phyloP scores from a whole-genome alignment of 495 filamentous ascomycete species.

The Letharia lupina region DNA sequence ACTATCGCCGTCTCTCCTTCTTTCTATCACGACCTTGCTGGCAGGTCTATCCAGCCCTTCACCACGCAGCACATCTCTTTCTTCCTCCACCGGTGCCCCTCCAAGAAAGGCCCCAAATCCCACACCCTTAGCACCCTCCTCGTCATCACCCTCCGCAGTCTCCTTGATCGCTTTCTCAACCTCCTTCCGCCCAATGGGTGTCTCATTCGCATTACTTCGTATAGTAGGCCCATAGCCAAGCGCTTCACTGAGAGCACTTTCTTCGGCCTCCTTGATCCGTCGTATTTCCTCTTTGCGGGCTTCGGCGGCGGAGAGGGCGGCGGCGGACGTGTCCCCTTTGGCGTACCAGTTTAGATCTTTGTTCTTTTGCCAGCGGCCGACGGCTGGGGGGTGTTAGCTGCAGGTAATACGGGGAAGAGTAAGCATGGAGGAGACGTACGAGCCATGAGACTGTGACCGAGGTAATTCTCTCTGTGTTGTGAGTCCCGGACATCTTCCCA shows the following conservation, averaged over 20 bases:
- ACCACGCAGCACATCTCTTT: constrained; percentile 42
- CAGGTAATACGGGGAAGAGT: background rate
- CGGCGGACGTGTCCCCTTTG: constrained; percentile 50
- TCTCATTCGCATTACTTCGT: constrained; percentile 36
- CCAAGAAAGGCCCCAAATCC: constrained; percentile 19
- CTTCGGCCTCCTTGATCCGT: constrained; percentile 81
- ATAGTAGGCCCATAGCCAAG: constrained; percentile 55
- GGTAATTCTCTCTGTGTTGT: constrained; percentile 88
- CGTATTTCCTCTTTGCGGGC: constrained; percentile 72
- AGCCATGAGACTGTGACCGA: constrained; percentile 92
- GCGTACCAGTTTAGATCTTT: constrained; percentile 85
- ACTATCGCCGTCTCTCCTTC: constrained; percentile 13
- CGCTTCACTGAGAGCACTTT: constrained; percentile 77
- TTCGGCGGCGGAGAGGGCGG: constrained; percentile 51
- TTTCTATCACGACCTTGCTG: constrained; percentile 7
- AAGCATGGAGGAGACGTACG: constrained; percentile 17
- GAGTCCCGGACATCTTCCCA: constrained; percentile 91
- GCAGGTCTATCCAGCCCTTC: constrained; percentile 22
- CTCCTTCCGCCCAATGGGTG: constrained; percentile 33
- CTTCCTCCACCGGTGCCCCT: constrained; percentile 31
- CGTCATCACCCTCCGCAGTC: constrained; percentile 31
- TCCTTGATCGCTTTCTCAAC: constrained; percentile 29
- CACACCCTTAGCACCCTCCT: constrained; percentile 16
- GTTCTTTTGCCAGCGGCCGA: constrained; percentile 92
- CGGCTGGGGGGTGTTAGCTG: constrained; percentile 33